Conservation (phyloP, 2,329 filamentous ascomycete genomes). For the Nemania abortiva region DNA sequence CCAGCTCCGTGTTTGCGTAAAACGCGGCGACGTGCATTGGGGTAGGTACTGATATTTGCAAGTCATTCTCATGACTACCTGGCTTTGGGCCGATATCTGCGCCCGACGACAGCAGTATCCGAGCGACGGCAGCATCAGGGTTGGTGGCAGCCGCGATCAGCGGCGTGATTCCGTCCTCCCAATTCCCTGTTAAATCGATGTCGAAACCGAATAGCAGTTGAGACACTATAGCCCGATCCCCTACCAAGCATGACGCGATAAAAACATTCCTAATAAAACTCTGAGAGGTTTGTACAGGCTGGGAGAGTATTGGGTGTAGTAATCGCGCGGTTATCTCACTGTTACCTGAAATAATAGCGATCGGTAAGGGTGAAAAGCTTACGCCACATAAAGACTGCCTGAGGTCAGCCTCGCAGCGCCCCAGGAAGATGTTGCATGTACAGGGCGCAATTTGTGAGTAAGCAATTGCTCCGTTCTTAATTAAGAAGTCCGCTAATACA, state of each 20-base stretch:
- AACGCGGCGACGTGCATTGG: conserved; percentile 25
- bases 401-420: too few species aligned
- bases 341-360: conserved; percentile 2
- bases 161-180: not conserved
- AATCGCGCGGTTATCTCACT: not conserved
- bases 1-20: conserved; percentile 7
- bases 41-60: not conserved
- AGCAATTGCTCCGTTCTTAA: too few species aligned
- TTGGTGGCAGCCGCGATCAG: conserved; percentile 26
- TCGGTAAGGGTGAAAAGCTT: not conserved
- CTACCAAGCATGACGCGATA: not conserved
- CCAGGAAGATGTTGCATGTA: too few species aligned
- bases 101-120: not conserved
- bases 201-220: not conserved
- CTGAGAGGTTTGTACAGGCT: not conserved
- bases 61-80: too few species aligned
- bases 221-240: not conserved
- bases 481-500: too few species aligned
- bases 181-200: not conserved
- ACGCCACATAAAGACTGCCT: too few species aligned
- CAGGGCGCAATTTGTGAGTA: too few species aligned
- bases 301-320: not conserved
- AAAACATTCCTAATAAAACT: not conserved
- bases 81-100: not conserved
- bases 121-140: not conserved